Evolutionary conservation across 2,329 filamentous ascomycete species (phyloP).

Genomic region (Paramyrothecium sp.): DNA sequence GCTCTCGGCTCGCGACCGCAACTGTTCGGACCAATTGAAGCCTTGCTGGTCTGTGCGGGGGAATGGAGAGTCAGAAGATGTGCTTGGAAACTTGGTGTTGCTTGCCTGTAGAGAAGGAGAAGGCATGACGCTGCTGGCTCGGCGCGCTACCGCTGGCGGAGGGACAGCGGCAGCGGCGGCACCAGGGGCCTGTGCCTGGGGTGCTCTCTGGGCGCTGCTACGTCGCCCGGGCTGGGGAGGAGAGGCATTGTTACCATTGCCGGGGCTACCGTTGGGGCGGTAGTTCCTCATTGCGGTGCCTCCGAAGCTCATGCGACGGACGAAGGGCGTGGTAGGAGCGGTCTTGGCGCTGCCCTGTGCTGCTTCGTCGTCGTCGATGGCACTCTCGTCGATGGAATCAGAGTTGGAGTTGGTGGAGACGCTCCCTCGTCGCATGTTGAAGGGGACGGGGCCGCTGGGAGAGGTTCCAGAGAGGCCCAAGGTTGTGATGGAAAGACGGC

Average conservation of each 20-base stretch:
- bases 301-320: conserved; percentile 86
- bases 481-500: conserved; percentile 72
- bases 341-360: conserved; percentile 49
- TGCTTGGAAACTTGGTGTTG: conserved; percentile 54
- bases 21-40: conserved; percentile 96
- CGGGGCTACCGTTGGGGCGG: conserved; percentile 56
- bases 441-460: conserved; percentile 53
- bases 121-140: conserved; percentile 30
- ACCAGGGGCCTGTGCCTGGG: conserved; percentile 23
- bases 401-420: conserved; percentile 67
- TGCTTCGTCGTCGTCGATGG: conserved; percentile 67
- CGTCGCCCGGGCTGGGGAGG: conserved; percentile 32
- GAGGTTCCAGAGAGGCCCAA: conserved; percentile 71
- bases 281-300: conserved; percentile 67
- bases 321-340: conserved; percentile 71
- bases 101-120: conserved; percentile 52
- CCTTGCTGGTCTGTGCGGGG: conserved; percentile 74
- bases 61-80: conserved; percentile 63
- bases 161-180: conserved; percentile 32
- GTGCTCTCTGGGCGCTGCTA: conserved; percentile 27
- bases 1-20: conserved; percentile 88
- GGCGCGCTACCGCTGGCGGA: conserved; percentile 31
- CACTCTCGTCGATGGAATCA: conserved; percentile 71
- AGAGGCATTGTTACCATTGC: conserved; percentile 59
- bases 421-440: conserved; percentile 61